These are phyloP conservation scores for Metschnikowia lunata DNA, from an alignment of 805 yeast genomes.

Conservation along the genomic window DNA sequence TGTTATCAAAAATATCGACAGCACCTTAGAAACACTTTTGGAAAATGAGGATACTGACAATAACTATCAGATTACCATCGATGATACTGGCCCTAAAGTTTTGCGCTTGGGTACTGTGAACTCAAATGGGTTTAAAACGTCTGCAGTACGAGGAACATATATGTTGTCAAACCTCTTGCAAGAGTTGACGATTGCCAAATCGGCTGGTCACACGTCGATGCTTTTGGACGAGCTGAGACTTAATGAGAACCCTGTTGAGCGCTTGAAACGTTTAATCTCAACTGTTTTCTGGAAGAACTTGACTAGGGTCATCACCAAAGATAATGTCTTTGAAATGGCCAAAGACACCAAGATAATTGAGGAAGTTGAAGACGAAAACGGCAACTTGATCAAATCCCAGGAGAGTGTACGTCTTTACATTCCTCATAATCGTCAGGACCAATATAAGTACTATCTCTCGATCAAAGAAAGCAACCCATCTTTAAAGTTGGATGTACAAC, in stretches of 20 bases:
- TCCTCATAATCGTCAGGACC: constrained; percentile 66
- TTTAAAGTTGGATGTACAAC: constrained; percentile 63
- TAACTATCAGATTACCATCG: constrained; percentile 80
- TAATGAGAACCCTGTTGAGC: constrained; percentile 80
- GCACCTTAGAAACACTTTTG: constrained; percentile 64
- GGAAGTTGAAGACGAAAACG: constrained; percentile 33
- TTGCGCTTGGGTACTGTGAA: constrained; percentile 75
- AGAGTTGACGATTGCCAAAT: constrained; percentile 81
- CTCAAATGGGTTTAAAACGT: constrained; percentile 72
- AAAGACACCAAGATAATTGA: constrained; percentile 70
- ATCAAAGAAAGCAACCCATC: constrained; percentile 55
- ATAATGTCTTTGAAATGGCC: constrained; percentile 65
- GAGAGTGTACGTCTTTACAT: constrained; percentile 74
- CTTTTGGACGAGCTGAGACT: constrained; percentile 77
- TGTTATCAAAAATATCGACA: constrained; percentile 70
- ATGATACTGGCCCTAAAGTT: constrained; percentile 82
- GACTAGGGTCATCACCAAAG: constrained; percentile 64
- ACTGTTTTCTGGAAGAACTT: constrained; percentile 77
- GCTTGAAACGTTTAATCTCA: constrained; percentile 68
- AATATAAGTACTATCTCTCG: constrained; percentile 59
- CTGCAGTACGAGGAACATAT: constrained; percentile 80
- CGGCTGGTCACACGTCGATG: constrained; percentile 73
- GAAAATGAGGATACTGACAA: constrained; percentile 80
- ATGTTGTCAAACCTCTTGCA: constrained; percentile 83
- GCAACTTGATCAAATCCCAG: constrained; percentile 32